Percentiles rank a stretch among this genome's conserved stretches.
Conservation (phyloP, 1,284 basidiomycete genomes). For the Tetrapyrgos nigripes region DNA sequence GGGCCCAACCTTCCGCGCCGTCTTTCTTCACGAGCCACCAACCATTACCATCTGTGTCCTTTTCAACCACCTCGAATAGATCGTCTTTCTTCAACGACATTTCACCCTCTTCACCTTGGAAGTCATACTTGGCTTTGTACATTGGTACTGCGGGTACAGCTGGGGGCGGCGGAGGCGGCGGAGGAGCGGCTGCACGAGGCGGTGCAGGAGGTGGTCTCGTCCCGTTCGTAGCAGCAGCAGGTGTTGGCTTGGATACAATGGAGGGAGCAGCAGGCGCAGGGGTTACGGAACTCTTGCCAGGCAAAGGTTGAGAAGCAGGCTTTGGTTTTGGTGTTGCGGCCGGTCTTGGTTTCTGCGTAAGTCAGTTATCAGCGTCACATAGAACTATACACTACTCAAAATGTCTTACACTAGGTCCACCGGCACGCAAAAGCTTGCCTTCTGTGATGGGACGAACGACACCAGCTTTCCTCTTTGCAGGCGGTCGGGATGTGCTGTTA, state of each 20-base stretch:
- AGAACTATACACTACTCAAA: slow-evolving; percentile 37
- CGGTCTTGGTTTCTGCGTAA: slow-evolving; percentile 49
- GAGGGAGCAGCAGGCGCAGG: slow-evolving; percentile 35
- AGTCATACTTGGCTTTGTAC: slow-evolving; percentile 90
- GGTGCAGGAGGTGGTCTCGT: slow-evolving; percentile 39
- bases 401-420: slow-evolving; percentile 74
- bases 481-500: slow-evolving; percentile 81
- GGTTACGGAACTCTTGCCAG: slow-evolving; percentile 49
- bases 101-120: slow-evolving; percentile 92
- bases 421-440: slow-evolving; percentile 81
- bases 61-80: slow-evolving; percentile 89
- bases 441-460: slow-evolving; percentile 84
- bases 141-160: slow-evolving; percentile 72
- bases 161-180: slow-evolving; percentile 68
- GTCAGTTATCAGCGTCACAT: neutral
- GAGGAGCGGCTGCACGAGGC: slow-evolving; percentile 37
- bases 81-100: slow-evolving; percentile 93
- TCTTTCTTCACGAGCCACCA: slow-evolving; percentile 98
- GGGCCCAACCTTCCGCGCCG: slow-evolving; percentile 91
- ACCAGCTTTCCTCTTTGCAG: slow-evolving; percentile 88
- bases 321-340: slow-evolving; percentile 61
- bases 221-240: slow-evolving; percentile 31
- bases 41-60: slow-evolving; percentile 81
- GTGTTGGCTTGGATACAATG: slow-evolving; percentile 55
- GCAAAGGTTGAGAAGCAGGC: slow-evolving; percentile 62